A percentile compares a stretch with the other conserved stretches of the same genome.
Conservation (phyloP, 345 rosid genomes). For the Lumnitzera littorea region DNA sequence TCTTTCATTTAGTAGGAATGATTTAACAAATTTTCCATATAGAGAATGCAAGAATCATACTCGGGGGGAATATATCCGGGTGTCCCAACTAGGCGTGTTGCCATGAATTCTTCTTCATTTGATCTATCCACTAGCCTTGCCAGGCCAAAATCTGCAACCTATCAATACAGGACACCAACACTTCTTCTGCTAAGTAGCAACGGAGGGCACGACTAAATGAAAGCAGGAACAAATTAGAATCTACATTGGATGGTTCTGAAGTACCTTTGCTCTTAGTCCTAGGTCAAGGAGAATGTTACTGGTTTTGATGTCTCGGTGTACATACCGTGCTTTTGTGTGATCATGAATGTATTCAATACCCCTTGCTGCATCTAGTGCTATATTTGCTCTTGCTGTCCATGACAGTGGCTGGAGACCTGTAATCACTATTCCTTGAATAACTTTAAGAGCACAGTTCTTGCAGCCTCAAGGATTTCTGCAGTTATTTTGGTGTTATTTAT, state of each 20-base stretch:
- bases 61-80: conserved; percentile 32
- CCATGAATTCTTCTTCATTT: conserved; percentile 20
- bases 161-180: not conserved
- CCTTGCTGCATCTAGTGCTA: conserved; percentile 30
- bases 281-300: conserved; percentile 31
- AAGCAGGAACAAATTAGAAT: too few species aligned
- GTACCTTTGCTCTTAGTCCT: conserved; percentile 28
- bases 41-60: conserved; percentile 12
- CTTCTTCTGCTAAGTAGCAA: not conserved
- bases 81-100: conserved; percentile 28
- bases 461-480: too few species aligned
- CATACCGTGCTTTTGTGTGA: conserved; percentile 25
- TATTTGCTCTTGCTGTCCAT: conserved; percentile 25
- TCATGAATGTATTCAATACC: conserved; percentile 37
- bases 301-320: conserved; percentile 31
- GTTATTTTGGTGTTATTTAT: too few species aligned
- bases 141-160: conserved; percentile 34
- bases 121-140: conserved; percentile 28
- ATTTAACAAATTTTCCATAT: not conserved
- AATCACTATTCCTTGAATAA: not conserved
- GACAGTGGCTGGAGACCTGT: conserved; percentile 26
- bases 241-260: not conserved
- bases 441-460: too few species aligned
- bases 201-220: too few species aligned
- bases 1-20: too few species aligned